Percentiles rank a stretch among this genome's conserved stretches.
Evolutionary conservation across 2,329 filamentous ascomycete genomes (phyloP).

Genomic region (Exophiala aquamarina): DNA sequence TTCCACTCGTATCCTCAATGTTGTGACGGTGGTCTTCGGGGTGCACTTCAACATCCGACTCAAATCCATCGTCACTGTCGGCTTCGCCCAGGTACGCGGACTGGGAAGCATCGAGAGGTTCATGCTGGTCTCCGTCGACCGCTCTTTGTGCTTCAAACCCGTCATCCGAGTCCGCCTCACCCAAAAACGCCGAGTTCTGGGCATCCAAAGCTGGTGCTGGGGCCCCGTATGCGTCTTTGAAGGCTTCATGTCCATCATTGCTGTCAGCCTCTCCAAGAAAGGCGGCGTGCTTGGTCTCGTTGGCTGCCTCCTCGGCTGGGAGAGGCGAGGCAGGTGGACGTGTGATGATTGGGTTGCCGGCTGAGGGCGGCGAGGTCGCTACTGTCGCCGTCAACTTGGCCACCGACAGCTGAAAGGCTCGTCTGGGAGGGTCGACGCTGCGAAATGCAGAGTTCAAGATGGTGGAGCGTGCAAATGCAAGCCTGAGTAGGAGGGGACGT

Average conservation of each 20-base stretch:
- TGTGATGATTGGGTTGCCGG: conserved; percentile 5
- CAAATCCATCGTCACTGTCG: conserved; percentile 12
- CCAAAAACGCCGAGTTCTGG: conserved; percentile 17
- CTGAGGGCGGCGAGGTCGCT: conserved; percentile 6
- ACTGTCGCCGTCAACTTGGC: conserved; percentile 5
- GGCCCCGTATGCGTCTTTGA: conserved; percentile 13
- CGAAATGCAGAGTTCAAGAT: not conserved
- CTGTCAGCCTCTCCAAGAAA: conserved; percentile 27
- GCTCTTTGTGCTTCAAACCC: conserved; percentile 17
- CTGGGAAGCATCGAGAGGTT: conserved; percentile 6
- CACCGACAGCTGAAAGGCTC: conserved; percentile 11
- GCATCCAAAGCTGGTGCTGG: conserved; percentile 18
- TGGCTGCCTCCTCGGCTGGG: conserved; percentile 6
- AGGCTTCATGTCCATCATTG: conserved; percentile 21
- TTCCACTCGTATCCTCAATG: conserved; percentile 22
- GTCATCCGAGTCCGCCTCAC: conserved; percentile 21
- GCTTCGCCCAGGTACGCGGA: conserved; percentile 9
- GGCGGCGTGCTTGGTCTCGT: conserved; percentile 15
- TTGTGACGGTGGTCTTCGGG: conserved; percentile 22
- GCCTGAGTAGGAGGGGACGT: conserved; percentile 14
- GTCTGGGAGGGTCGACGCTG: not conserved
- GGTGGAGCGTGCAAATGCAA: conserved; percentile 2
- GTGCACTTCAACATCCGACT: conserved; percentile 19
- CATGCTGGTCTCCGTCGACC: conserved; percentile 1
- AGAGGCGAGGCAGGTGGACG: conserved; percentile 6